These are phyloP conservation scores for Sarcodon aspratus DNA, from an alignment of 768 basidiomycete species.

Conservation along the genomic window DNA sequence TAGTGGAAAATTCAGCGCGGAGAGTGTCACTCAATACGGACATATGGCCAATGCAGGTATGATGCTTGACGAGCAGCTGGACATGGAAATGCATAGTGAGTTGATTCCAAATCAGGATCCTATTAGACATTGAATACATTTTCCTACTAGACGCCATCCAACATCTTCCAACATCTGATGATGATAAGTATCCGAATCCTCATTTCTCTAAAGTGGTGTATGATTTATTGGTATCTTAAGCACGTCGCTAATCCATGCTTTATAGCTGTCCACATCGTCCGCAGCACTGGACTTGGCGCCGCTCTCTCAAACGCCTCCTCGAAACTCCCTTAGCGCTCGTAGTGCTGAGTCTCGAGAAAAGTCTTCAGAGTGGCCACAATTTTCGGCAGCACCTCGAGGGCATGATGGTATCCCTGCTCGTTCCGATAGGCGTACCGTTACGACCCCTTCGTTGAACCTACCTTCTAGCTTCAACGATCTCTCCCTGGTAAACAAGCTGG, in stretches of 20 bases:
- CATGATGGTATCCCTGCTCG: slow-evolving; percentile 47
- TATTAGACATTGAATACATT: slow-evolving; percentile 5
- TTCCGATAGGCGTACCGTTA: slow-evolving; percentile 58
- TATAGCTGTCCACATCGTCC: slow-evolving; percentile 73
- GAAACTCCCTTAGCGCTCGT: slow-evolving; percentile 43
- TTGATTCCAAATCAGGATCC: slow-evolving; percentile 6
- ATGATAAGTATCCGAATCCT: slow-evolving; percentile 66
- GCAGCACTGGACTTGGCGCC: slow-evolving; percentile 91
- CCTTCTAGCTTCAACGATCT: slow-evolving; percentile 44
- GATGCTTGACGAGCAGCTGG: slow-evolving; percentile 89
- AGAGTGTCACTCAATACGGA: slow-evolving; percentile 47
- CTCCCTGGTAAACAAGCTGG: slow-evolving; percentile 25
- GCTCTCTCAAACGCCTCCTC: slow-evolving; percentile 70
- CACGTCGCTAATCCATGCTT: not conserved
- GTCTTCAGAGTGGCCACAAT: slow-evolving; percentile 93
- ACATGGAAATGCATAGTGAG: slow-evolving; percentile 91
- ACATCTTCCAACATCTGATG: slow-evolving; percentile 78
- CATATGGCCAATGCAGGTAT: slow-evolving; percentile 72
- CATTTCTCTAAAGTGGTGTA: slow-evolving; percentile 49
- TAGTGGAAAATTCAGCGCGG: slow-evolving; percentile 40
- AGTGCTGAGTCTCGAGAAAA: slow-evolving; percentile 50
- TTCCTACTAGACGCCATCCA: slow-evolving; percentile 66
- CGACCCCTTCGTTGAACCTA: slow-evolving; percentile 60
- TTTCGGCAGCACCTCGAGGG: slow-evolving; percentile 48
- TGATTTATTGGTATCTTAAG: slow-evolving; percentile 1